Conservation (phyloP, 306 rosid genomes). For the Parietaria judaica region DNA sequence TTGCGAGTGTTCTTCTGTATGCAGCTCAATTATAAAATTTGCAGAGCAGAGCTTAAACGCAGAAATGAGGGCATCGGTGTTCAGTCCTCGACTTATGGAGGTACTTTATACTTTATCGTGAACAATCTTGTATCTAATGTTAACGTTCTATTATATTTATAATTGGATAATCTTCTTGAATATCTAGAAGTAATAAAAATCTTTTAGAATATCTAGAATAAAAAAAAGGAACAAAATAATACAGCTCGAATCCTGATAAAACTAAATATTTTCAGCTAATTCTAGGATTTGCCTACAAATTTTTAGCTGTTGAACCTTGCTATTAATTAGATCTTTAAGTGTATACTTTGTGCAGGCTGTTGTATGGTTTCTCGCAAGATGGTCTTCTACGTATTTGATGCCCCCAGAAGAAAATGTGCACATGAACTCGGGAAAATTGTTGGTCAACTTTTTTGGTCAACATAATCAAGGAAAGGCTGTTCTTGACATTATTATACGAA, state of each 20-base stretch:
- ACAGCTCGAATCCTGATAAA: no score
- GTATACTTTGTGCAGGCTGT: constrained; percentile 59
- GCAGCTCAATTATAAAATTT: constrained; percentile 85
- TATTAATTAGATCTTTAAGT: constrained; percentile 8
- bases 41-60: constrained; percentile 73
- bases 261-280: no score
- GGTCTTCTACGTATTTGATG: constrained; percentile 85
- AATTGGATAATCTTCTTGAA: no score
- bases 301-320: constrained; percentile 5
- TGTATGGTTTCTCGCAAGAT: constrained; percentile 94
- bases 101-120: constrained; percentile 22
- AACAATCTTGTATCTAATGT: no score
- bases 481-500: constrained; percentile 75
- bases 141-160: no score
- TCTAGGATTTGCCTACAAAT: no score
- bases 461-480: constrained; percentile 72
- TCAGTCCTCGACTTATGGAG: constrained; percentile 98
- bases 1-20: constrained; percentile 18
- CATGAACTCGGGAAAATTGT: constrained; percentile 32
- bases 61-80: constrained; percentile 68
- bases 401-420: constrained; percentile 51
- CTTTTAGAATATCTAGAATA: no score
- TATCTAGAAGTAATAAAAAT: no score
- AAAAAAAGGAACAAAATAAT: no score
- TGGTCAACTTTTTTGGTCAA: constrained; percentile 68